A percentile compares a stretch with the other conserved stretches of the same genome.
These are phyloP conservation scores for Alternaria dauci DNA, from an alignment of 2,329 filamentous ascomycete genomes.

Conservation along the genomic window DNA sequence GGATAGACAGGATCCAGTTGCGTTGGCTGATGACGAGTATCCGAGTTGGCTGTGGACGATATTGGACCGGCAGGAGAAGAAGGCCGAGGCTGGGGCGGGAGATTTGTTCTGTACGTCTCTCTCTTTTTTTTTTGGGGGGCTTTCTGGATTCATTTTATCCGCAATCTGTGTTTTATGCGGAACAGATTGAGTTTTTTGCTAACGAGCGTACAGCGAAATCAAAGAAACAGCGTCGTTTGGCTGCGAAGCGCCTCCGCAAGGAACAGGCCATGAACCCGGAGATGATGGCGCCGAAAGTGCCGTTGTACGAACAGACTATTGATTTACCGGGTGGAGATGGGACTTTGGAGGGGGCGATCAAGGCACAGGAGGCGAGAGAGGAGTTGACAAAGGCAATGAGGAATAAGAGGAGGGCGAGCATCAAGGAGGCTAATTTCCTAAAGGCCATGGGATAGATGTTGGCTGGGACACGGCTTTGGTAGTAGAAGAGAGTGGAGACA, in stretches of 20 bases:
- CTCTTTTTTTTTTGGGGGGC: not conserved
- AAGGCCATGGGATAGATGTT: conserved; percentile 70
- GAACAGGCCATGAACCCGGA: conserved; percentile 72
- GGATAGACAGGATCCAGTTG: conserved; percentile 75
- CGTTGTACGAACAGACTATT: conserved; percentile 78
- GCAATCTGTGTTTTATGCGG: no score
- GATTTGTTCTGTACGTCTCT: conserved; percentile 80
- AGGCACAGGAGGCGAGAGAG: conserved; percentile 62
- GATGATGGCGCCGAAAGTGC: conserved; percentile 69
- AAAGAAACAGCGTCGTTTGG: conserved; percentile 78
- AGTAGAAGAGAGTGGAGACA: not conserved
- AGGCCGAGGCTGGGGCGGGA: conserved; percentile 63
- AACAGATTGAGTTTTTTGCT: no score
- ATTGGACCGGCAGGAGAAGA: conserved; percentile 67
- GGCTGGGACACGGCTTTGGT: not conserved
- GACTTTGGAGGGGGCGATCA: conserved; percentile 55
- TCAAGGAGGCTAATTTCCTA: conserved; percentile 88
- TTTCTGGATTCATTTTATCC: not conserved
- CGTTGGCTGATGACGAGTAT: conserved; percentile 77
- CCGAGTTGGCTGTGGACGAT: conserved; percentile 82
- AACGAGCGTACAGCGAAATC: conserved; percentile 65
- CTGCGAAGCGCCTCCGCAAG: conserved; percentile 70
- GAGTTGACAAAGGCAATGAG: conserved; percentile 76
- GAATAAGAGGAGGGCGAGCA: conserved; percentile 75
- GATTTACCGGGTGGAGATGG: conserved; percentile 70